phyloP scores from a whole-genome alignment of 352 stramenopile genomes.

The Globisporangium splendens region DNA sequence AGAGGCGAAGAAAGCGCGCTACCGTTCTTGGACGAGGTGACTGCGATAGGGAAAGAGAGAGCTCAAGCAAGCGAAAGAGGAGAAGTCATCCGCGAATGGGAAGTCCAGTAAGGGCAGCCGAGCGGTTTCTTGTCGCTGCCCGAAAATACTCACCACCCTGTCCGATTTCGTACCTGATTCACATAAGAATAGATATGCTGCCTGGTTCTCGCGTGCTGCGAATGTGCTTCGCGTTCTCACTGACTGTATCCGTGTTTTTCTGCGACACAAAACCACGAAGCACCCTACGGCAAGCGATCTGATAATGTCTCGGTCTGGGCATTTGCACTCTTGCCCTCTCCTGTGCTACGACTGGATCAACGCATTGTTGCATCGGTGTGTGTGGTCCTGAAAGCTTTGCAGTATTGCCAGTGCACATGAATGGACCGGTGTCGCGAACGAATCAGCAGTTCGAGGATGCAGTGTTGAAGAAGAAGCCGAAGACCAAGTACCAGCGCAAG shows the following conservation, averaged over 20 bases:
- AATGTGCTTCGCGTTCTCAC: conserved; percentile 22
- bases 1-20: too few relatives aligned
- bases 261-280: background rate
- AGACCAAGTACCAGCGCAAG: conserved; percentile 39
- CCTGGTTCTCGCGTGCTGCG: conserved; percentile 18
- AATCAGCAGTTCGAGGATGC: conserved; percentile 37
- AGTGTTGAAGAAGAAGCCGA: conserved; percentile 20
- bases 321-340: too few relatives aligned
- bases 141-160: background rate
- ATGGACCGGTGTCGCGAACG: conserved; percentile 13
- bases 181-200: conserved; percentile 41
- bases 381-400: background rate
- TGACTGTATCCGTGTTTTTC: conserved; percentile 5
- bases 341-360: too few relatives aligned
- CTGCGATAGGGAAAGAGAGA: too few relatives aligned
- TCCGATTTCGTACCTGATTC: background rate
- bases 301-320: too few relatives aligned
- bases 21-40: too few relatives aligned
- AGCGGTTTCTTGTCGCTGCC: too few relatives aligned
- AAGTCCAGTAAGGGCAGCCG: too few relatives aligned
- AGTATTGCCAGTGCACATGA: background rate
- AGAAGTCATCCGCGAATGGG: too few relatives aligned
- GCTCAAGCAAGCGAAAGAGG: too few relatives aligned
- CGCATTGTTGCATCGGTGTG: too few relatives aligned
- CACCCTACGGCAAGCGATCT: too few relatives aligned